Conservation (phyloP, 805 yeast species). For the Wickerhamomyces chambardii region DNA sequence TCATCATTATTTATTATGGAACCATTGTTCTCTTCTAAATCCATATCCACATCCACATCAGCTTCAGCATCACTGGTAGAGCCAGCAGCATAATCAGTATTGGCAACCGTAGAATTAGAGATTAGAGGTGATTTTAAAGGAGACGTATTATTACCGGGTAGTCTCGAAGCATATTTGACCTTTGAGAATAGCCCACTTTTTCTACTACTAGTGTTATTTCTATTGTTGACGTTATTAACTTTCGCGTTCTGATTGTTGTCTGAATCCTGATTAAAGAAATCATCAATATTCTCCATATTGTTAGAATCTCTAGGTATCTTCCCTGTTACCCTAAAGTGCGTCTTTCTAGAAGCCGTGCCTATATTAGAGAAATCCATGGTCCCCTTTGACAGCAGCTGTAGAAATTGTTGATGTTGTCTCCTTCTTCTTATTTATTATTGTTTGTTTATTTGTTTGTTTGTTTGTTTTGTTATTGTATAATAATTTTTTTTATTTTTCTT, state of each 20-base stretch:
- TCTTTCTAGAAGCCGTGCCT: slow-evolving; percentile 60
- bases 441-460: too few species aligned
- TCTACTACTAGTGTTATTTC: too few species aligned
- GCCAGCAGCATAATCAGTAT: slow-evolving; percentile 14
- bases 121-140: slow-evolving; percentile 8
- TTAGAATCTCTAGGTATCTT: slow-evolving; percentile 44
- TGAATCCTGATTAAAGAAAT: slow-evolving; percentile 51
- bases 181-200: too few species aligned
- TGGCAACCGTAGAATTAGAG: not conserved
- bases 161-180: too few species aligned
- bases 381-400: not conserved
- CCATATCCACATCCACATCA: slow-evolving; percentile 21
- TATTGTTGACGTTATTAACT: too few species aligned
- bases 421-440: too few species aligned
- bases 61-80: slow-evolving; percentile 8
- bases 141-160: slow-evolving; percentile 10
- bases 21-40: slow-evolving; percentile 19
- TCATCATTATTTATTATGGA: slow-evolving; percentile 2
- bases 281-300: slow-evolving; percentile 63
- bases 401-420: too few species aligned
- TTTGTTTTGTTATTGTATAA: too few species aligned
- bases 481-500: too few species aligned
- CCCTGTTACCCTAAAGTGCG: slow-evolving; percentile 43
- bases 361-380: slow-evolving; percentile 32
- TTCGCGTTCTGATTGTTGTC: slow-evolving; percentile 1